Conservation (phyloP, 192 early-diverging fungal species). For the Backusella sp. region DNA sequence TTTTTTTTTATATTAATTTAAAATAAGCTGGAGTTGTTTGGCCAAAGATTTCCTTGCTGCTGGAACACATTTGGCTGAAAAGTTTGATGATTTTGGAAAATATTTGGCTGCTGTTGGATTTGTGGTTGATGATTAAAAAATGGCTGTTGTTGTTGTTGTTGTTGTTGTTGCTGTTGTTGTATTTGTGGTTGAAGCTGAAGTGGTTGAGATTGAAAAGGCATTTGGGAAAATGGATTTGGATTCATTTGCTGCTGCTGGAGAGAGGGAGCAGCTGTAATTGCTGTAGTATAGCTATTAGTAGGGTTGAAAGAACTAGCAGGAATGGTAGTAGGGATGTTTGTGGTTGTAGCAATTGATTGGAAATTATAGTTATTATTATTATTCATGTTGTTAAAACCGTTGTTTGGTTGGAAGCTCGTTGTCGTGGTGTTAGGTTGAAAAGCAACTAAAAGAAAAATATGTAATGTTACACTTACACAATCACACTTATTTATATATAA, state of each 20-base stretch:
- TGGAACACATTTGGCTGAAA: background rate
- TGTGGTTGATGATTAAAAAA: slow-evolving; percentile 2
- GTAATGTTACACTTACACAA: slow-evolving; percentile 5
- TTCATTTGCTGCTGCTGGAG: slow-evolving; percentile 11
- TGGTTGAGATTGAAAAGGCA: slow-evolving; percentile 29
- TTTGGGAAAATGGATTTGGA: slow-evolving; percentile 9
- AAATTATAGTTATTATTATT: background rate
- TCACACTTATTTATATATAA: background rate
- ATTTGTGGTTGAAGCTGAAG: slow-evolving; percentile 3
- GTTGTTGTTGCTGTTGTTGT: slow-evolving; percentile 20
- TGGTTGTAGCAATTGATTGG: background rate
- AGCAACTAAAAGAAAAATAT: background rate
- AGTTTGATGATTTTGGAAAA: slow-evolving; percentile 24
- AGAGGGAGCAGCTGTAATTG: background rate
- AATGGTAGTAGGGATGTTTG: background rate
- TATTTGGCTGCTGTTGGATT: slow-evolving; percentile 35
- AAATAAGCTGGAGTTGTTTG: background rate
- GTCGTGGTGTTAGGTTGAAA: background rate
- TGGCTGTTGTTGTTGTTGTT: slow-evolving; percentile 18
- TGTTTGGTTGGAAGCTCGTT: background rate
- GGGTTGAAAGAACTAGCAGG: background rate
- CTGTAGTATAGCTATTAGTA: background rate
- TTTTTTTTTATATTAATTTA: background rate
- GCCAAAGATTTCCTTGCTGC: background rate
- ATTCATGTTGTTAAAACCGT: background rate